Evolutionary conservation across 2,329 filamentous ascomycete genomes (phyloP).

Genomic region (Volutella citrinella): DNA sequence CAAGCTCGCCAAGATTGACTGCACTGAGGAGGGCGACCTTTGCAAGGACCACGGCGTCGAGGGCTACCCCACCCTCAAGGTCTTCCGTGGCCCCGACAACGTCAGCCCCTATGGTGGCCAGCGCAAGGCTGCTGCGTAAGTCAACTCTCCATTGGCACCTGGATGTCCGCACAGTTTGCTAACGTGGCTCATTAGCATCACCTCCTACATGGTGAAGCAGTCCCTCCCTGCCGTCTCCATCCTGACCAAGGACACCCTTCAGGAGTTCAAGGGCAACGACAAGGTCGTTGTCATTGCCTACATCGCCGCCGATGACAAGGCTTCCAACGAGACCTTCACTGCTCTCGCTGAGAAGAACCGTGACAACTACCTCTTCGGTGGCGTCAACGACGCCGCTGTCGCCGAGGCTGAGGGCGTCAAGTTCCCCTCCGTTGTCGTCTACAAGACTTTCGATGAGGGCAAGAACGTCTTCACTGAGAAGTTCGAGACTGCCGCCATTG

Average conservation of each 20-base stretch:
- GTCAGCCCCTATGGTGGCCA: conserved; percentile 81
- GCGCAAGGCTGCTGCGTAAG: conserved; percentile 77
- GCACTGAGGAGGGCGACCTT: conserved; percentile 89
- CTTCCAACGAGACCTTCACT: conserved; percentile 81
- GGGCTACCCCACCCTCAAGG: conserved; percentile 97
- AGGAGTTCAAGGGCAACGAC: conserved; percentile 97
- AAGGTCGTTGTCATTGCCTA: conserved; percentile 94
- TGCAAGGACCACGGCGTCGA: conserved; percentile 89
- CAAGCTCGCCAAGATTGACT: conserved; percentile 84
- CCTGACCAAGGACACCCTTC: conserved; percentile 76
- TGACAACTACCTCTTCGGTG: conserved; percentile 90
- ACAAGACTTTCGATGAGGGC: conserved; percentile 98
- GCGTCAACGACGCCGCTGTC: conserved; percentile 76
- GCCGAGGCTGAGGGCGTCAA: conserved; percentile 89
- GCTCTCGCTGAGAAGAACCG: conserved; percentile 72
- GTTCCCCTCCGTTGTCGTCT: conserved; percentile 83
- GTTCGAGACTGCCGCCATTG: conserved; percentile 78
- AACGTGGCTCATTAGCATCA: conserved; percentile 54
- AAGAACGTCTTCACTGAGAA: conserved; percentile 78
- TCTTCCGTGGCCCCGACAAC: conserved; percentile 90
- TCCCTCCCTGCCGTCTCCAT: conserved; percentile 86
- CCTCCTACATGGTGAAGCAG: conserved; percentile 97
- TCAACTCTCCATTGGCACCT: too few species aligned
- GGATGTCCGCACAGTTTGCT: too few species aligned
- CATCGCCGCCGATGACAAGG: conserved; percentile 76